A percentile compares a stretch with the other conserved stretches of the same genome.
Conservation (phyloP, 2,329 filamentous ascomycete species). For the Botrytis byssoidea region DNA sequence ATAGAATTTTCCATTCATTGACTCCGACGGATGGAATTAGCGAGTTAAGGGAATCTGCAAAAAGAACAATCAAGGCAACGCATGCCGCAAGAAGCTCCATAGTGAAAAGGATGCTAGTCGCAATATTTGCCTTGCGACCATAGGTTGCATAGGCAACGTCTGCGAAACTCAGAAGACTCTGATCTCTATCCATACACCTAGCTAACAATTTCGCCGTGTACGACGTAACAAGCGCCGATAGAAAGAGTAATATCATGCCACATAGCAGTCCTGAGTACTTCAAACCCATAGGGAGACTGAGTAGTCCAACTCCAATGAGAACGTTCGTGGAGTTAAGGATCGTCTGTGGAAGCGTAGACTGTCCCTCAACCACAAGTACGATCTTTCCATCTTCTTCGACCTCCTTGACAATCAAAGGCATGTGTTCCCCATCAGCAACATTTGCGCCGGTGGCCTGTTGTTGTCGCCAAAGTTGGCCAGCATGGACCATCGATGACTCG, state of each 20-base stretch:
- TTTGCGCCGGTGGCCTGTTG: conserved; percentile 45
- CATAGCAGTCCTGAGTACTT: conserved; percentile 87
- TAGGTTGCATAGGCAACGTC: conserved; percentile 91
- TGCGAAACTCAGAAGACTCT: conserved; percentile 86
- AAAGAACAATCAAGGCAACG: conserved; percentile 87
- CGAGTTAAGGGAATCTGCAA: conserved; percentile 81
- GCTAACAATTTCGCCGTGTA: conserved; percentile 86
- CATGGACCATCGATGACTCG: conserved; percentile 50
- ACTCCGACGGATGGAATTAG: conserved; percentile 70
- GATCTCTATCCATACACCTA: conserved; percentile 84
- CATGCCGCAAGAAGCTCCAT: conserved; percentile 84
- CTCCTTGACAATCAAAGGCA: conserved; percentile 83
- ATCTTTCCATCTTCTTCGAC: conserved; percentile 85
- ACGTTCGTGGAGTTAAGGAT: conserved; percentile 87
- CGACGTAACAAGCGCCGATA: conserved; percentile 72
- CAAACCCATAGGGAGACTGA: conserved; percentile 85
- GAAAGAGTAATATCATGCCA: conserved; percentile 70
- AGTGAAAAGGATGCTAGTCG: conserved; percentile 82
- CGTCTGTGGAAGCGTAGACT: conserved; percentile 93
- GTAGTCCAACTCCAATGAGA: conserved; percentile 82
- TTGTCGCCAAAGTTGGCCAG: conserved; percentile 52
- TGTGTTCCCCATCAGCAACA: conserved; percentile 57
- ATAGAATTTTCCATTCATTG: conserved; percentile 80
- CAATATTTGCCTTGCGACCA: conserved; percentile 74
- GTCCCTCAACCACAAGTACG: conserved; percentile 80